Evolutionary conservation across 352 stramenopile genomes (phyloP), one percentile per base, ranked within the genome.

Genomic region (Pythium brassicae): DNA sequence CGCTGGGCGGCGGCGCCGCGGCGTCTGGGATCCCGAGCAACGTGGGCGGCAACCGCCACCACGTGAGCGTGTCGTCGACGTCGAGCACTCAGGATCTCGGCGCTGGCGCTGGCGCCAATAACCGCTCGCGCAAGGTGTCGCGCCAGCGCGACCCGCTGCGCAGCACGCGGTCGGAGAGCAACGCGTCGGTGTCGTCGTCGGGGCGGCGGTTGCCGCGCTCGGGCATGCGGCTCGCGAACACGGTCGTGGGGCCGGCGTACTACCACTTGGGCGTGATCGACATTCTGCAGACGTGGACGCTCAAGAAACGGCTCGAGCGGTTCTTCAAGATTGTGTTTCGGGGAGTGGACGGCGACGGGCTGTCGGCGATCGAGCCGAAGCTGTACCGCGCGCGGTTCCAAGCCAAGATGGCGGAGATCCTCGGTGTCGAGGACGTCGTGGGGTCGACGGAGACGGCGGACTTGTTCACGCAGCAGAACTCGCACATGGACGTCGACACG

Each of bases 241-340:
- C 84, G 14, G 83, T 97, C 19, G 84, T 94, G 3, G 87, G 86
- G 1, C 88, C 88, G 10, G 86, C 83, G 44, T 92, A 94, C 65
- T 97, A 96, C 60, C 86, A 96, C 62, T 63, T 97, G 42, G 89
- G 89, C 37, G 63, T 97, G 45, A 96, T 97, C 57, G 89, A 97
- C 53, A 96, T 97, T 60, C 49, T 97, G 58, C 89, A 97, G 63
- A 92, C 81, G 4, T 97, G 84, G 86, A 96, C 87, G 34, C 66
- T 90, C 19, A 53, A 90, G 45, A 97, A 97, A 49, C 77, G 81
- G 17, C 74, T 92, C 65, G 89, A 97, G 66, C 79, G 86, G 6
- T 85, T 95, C 45, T 71, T 92, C 55, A 97, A 97, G 69, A 94
- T 94, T 52, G 71, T 72, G 45, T 87, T 97, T 56, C 88, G 75